Percentiles rank a stretch among this genome's conserved stretches.
These are phyloP conservation scores for Dendrocalamus latiflorus DNA, from an alignment of 202 grass and related monocot species.

Conservation along the genomic window DNA sequence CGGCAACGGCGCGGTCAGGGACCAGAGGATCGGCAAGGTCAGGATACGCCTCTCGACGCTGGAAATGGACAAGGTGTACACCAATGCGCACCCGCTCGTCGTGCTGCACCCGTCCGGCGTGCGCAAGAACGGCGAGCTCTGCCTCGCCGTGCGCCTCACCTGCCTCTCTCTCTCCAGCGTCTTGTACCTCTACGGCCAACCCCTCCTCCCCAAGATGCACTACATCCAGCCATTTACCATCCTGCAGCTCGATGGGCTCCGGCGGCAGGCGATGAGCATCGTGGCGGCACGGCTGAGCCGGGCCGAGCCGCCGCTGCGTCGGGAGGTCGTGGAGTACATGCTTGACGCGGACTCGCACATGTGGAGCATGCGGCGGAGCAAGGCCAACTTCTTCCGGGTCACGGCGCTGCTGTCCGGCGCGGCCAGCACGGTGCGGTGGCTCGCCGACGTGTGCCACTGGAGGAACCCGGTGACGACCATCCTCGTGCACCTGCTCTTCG, in stretches of 20 bases:
- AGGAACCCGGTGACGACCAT: constrained; percentile 38
- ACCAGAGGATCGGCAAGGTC: constrained; percentile 64
- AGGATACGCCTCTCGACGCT: constrained; percentile 68
- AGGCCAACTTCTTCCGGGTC: constrained; percentile 55
- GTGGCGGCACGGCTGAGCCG: constrained; percentile 53
- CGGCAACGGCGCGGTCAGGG: not conserved
- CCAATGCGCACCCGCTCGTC: constrained; percentile 35
- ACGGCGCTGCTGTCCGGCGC: constrained; percentile 46
- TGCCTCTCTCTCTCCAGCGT: constrained; percentile 50
- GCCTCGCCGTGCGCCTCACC: constrained; percentile 64
- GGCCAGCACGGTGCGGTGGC: constrained; percentile 38
- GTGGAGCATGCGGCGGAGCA: constrained; percentile 78
- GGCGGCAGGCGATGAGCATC: constrained; percentile 53
- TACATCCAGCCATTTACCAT: constrained; percentile 48
- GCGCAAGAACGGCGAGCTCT: constrained; percentile 63
- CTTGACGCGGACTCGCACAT: constrained; percentile 53
- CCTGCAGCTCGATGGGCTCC: constrained; percentile 46
- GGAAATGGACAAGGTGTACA: constrained; percentile 54
- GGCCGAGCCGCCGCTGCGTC: constrained; percentile 60
- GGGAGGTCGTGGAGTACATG: constrained; percentile 69
- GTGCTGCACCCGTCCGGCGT: constrained; percentile 49
- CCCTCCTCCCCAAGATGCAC: constrained; percentile 57
- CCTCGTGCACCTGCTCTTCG: constrained; percentile 43
- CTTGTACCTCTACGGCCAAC: constrained; percentile 38
- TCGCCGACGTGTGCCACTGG: constrained; percentile 58